Percentiles rank a stretch among this genome's conserved stretches.
Evolutionary conservation across 768 basidiomycete genomes (phyloP).

Genomic region (Boletus rubroflammeus): DNA sequence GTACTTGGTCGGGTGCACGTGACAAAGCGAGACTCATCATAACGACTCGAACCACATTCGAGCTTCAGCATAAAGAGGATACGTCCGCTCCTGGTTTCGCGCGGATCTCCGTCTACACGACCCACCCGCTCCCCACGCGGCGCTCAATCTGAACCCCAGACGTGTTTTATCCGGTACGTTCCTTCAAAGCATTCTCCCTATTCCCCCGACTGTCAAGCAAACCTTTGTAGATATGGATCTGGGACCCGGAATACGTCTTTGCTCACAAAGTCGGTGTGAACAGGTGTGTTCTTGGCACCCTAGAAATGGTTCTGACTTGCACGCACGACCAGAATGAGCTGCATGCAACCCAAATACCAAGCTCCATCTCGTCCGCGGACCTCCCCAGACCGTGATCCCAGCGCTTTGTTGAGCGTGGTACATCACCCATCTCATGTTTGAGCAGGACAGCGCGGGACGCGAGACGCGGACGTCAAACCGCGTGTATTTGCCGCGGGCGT

Average conservation of each 20-base stretch:
- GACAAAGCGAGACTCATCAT: background rate
- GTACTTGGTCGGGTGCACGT: slow-evolving; percentile 4
- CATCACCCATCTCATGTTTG: slow-evolving; percentile 13
- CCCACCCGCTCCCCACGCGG: background rate
- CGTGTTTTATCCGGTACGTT: slow-evolving; percentile 8
- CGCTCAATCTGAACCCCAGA: background rate
- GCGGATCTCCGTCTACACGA: slow-evolving; percentile 15
- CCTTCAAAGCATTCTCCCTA: background rate
- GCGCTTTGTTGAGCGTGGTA: slow-evolving; percentile 6
- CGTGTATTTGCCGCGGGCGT: slow-evolving; percentile 2
- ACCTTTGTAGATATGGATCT: slow-evolving; percentile 2
- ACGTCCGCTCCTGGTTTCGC: too few species aligned
- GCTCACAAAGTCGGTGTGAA: slow-evolving; percentile 5
- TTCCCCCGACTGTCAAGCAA: background rate
- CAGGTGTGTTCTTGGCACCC: slow-evolving; percentile 1
- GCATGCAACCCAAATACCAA: slow-evolving; percentile 14
- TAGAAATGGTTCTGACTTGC: background rate
- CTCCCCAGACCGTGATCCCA: slow-evolving; percentile 11
- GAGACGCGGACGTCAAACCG: slow-evolving; percentile 3
- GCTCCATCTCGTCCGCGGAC: slow-evolving; percentile 22
- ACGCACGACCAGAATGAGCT: slow-evolving; percentile 4
- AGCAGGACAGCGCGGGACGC: slow-evolving; percentile 3
- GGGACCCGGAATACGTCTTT: background rate
- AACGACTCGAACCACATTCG: background rate
- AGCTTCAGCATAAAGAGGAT: too few species aligned